A percentile compares a stretch with the other conserved stretches of the same genome.
phyloP scores from a whole-genome alignment of 2,329 filamentous ascomycete species.

The Graphium sp. region DNA sequence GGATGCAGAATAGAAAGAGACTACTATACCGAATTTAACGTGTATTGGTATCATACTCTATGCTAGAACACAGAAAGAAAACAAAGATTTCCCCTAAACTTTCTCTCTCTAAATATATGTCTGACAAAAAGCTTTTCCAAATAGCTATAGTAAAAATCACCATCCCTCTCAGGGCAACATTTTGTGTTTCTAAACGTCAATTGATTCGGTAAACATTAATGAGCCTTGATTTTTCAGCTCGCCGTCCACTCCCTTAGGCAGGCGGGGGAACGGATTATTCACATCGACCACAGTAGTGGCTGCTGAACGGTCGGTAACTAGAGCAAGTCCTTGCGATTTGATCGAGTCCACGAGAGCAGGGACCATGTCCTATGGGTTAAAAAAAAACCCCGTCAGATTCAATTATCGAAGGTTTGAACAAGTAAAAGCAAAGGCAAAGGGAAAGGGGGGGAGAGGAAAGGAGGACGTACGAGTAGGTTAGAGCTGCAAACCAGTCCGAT shows the following conservation, averaged over 20 bases:
- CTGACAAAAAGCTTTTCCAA: too few species aligned
- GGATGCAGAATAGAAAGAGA: background rate
- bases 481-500: conserved; percentile 94
- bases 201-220: conserved; percentile 80
- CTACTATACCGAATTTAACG: background rate
- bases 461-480: conserved; percentile 55
- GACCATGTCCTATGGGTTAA: conserved; percentile 59
- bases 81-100: background rate
- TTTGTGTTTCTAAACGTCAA: conserved; percentile 41
- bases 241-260: conserved; percentile 75
- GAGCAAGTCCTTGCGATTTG: conserved; percentile 81
- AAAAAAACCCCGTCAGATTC: conserved; percentile 8
- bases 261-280: conserved; percentile 35
- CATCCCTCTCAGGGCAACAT: background rate
- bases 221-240: conserved; percentile 75
- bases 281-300: conserved; percentile 23
- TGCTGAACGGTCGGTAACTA: conserved; percentile 69
- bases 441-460: background rate
- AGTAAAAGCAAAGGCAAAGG: background rate
- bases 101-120: too few species aligned
- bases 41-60: too few species aligned
- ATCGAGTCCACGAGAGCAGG: conserved; percentile 84
- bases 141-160: background rate
- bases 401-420: background rate
- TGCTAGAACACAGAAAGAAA: background rate